phyloP scores from a whole-genome alignment of 108 stramenopile genomes.

The Mediolabrus comicus region DNA sequence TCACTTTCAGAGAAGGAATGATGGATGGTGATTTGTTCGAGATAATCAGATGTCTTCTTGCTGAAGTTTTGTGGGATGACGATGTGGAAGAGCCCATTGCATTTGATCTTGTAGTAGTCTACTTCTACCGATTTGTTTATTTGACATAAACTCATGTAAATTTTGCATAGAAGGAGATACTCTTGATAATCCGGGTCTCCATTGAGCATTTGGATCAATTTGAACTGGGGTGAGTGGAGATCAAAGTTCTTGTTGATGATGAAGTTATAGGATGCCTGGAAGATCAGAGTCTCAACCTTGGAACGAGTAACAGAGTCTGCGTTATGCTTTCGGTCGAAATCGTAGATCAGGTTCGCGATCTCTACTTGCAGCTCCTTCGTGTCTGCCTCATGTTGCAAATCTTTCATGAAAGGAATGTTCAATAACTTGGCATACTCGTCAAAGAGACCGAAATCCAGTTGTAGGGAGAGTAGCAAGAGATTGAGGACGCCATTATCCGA shows the following conservation, averaged over 20 bases:
- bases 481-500: conserved; percentile 54
- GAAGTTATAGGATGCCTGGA: conserved; percentile 56
- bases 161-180: conserved; percentile 54
- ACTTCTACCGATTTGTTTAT: conserved; percentile 63
- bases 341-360: conserved; percentile 51
- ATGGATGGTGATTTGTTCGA: conserved; percentile 40
- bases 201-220: conserved; percentile 49
- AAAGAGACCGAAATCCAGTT: conserved; percentile 55
- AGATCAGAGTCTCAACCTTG: conserved; percentile 50
- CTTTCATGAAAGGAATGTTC: conserved; percentile 54
- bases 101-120: conserved; percentile 56
- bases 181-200: conserved; percentile 52
- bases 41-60: conserved; percentile 49
- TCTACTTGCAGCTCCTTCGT: conserved; percentile 53
- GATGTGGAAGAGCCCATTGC: conserved; percentile 45
- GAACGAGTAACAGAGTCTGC: conserved; percentile 47
- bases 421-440: conserved; percentile 41
- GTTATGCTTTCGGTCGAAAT: conserved; percentile 46
- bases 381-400: conserved; percentile 48
- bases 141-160: conserved; percentile 56
- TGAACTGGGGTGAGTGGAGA: conserved; percentile 41
- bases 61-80: conserved; percentile 52
- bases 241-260: conserved; percentile 52
- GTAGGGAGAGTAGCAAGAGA: conserved; percentile 45
- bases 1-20: conserved; percentile 51